A percentile compares a stretch with the other conserved stretches of the same genome.
These are phyloP conservation scores for Termitomyces sp. DNA, from an alignment of 768 basidiomycete genomes.

Conservation along the genomic window DNA sequence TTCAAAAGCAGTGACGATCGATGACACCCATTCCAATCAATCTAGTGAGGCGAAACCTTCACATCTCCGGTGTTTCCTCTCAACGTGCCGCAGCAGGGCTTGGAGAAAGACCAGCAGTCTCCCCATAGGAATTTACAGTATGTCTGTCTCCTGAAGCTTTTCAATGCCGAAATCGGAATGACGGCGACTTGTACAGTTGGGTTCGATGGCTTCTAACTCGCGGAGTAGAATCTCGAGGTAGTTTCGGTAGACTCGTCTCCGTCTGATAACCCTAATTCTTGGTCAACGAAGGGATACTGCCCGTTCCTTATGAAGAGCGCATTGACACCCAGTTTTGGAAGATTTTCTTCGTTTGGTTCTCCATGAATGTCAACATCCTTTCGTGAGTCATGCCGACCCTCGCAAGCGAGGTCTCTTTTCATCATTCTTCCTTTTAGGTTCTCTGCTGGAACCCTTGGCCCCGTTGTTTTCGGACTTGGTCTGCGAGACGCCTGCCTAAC, in stretches of 20 bases:
- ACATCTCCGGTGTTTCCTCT: background rate
- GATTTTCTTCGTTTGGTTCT: slow-evolving; percentile 76
- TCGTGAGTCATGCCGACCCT: slow-evolving; percentile 25
- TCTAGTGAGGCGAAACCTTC: background rate
- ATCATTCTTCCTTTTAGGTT: slow-evolving; percentile 32
- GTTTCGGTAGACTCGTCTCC: background rate
- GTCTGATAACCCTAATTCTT: background rate
- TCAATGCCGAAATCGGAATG: background rate
- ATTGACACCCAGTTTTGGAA: slow-evolving; percentile 59
- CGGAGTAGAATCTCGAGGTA: slow-evolving; percentile 32
- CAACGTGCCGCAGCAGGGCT: background rate
- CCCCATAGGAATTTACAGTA: background rate
- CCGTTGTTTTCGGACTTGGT: slow-evolving; percentile 51
- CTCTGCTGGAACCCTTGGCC: slow-evolving; percentile 65
- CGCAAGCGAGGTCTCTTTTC: background rate
- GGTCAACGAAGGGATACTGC: slow-evolving; percentile 45
- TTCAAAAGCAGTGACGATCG: too few relatives aligned
- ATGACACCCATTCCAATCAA: background rate
- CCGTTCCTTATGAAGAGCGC: slow-evolving; percentile 50
- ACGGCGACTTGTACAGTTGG: slow-evolving; percentile 5
- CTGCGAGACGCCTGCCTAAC: slow-evolving; percentile 58
- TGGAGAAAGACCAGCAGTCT: background rate
- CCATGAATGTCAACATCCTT: slow-evolving; percentile 66
- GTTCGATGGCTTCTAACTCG: slow-evolving; percentile 14
- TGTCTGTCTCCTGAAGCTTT: background rate